Conservation (phyloP, 352 stramenopile species). For the Pythium biforme region DNA sequence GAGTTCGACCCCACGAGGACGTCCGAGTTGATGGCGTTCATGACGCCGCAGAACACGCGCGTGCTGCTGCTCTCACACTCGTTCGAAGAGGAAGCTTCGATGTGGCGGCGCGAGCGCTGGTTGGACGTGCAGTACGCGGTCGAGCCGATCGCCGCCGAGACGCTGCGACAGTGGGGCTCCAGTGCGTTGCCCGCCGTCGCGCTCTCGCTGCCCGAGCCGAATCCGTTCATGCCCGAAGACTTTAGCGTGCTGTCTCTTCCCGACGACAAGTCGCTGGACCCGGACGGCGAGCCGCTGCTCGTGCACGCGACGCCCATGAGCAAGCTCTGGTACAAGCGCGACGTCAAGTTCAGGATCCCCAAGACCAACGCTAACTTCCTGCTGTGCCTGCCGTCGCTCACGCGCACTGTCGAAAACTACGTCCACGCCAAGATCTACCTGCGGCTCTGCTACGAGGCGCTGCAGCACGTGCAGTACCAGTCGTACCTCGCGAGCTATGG, state of each 20-base stretch:
- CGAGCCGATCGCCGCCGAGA: conserved; percentile 30
- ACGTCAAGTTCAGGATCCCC: conserved; percentile 60
- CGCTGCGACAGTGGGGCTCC: conserved; percentile 30
- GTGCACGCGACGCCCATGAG: conserved; percentile 29
- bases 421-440: conserved; percentile 70
- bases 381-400: conserved; percentile 52
- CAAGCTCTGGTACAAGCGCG: conserved; percentile 79
- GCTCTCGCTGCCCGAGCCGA: conserved; percentile 30
- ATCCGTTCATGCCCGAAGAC: conserved; percentile 68
- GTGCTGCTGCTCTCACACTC: conserved; percentile 55
- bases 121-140: conserved; percentile 56
- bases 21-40: conserved; percentile 31
- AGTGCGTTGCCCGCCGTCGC: background rate
- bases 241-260: conserved; percentile 46
- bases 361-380: conserved; percentile 71
- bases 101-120: conserved; percentile 48
- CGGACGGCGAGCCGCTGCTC: conserved; percentile 35
- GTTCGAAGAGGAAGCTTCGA: conserved; percentile 22
- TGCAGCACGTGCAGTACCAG: conserved; percentile 69
- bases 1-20: conserved; percentile 38
- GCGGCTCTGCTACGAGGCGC: conserved; percentile 55
- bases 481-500: conserved; percentile 53
- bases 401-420: conserved; percentile 38
- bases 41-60: conserved; percentile 58
- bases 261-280: conserved; percentile 7